Evolutionary conservation across 2,329 filamentous ascomycete genomes (phyloP), one percentile per base, ranked within the genome.

Genomic region (Alternaria gansuensis): DNA sequence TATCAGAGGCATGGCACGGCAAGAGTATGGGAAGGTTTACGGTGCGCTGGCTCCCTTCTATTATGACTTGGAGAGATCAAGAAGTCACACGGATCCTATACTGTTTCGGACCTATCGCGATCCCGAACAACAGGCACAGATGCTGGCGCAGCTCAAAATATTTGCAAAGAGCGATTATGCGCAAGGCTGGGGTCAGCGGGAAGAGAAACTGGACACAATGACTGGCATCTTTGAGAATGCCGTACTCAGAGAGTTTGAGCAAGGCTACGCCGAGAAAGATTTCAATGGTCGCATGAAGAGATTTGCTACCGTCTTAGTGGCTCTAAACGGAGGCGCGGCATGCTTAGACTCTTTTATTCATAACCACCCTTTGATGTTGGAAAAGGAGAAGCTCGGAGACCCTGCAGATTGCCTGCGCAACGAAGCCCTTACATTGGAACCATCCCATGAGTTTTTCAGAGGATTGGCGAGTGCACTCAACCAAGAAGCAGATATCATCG

Each of bases 21-120:
- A 95, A 68, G 93, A 98, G 77, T 99, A 93, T 74, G 94, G 90
- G 14, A 96, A 90, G 75, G 84, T 98, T 13, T 96, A 98, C 77
- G 90, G 88, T n/a, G 90, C 91, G 4, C 79, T 99, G 66, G 91
- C 89, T 10, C 93, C 93, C 0, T 94, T 96, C 69, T 99, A 98
- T 78, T 87, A 87, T 64, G 92, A 99, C 75, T 85, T 98, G 40
- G 87, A 86, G 34, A 84, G 82, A 62, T 88, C 89, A 2, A 87
- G 83, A 79, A 91, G 82, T 63, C 92, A 90, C 79, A 87, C 90
- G 13, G 90, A 97, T 65, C 92, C 91, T 6, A 83, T 92, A 33
- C 82, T 98, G 8, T 99, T 98, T 78, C 88, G 90, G 68, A 90
- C 90, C 10, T 98, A 96, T 73, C 85, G 88, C 40, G 90, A 96